phyloP scores from a whole-genome alignment of 805 yeast species.

The Wickerhamomyces sydowiorum region DNA sequence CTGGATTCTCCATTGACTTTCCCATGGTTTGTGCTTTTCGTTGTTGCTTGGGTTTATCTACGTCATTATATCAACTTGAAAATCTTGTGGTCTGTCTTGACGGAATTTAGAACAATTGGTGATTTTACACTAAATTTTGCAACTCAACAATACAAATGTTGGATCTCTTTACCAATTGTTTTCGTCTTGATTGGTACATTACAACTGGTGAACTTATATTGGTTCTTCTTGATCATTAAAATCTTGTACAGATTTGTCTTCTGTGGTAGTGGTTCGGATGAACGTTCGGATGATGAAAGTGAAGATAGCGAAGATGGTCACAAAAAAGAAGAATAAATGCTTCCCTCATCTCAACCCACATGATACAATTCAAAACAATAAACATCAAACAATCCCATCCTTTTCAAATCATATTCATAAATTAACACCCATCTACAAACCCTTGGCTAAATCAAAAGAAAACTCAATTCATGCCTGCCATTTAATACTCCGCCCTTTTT shows the following conservation, averaged over 20 bases:
- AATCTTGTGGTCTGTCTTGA: conserved; percentile 77
- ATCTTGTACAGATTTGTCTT: conserved; percentile 62
- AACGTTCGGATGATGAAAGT: conserved; percentile 81
- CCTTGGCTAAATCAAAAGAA: too few relatives aligned
- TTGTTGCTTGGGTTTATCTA: conserved; percentile 74
- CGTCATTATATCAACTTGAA: conserved; percentile 82
- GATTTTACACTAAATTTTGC: conserved; percentile 75
- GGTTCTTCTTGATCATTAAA: conserved; percentile 80
- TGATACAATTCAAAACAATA: background rate
- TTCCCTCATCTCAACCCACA: too few relatives aligned
- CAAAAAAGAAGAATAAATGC: conserved; percentile 5
- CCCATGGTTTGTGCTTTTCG: conserved; percentile 65
- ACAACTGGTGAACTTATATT: conserved; percentile 80
- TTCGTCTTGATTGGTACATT: conserved; percentile 71
- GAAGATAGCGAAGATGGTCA: conserved; percentile 36
- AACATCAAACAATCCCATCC: background rate
- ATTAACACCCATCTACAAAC: too few relatives aligned
- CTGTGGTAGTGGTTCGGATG: conserved; percentile 64
- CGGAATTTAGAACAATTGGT: conserved; percentile 86
- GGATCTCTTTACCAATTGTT: conserved; percentile 89
- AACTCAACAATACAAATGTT: conserved; percentile 93
- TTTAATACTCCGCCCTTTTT: too few relatives aligned
- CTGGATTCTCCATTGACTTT: conserved; percentile 60
- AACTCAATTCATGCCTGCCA: too few relatives aligned
- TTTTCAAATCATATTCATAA: background rate